These are phyloP conservation scores for Furcasterigmium furcatum DNA, from an alignment of 2,329 filamentous ascomycete genomes.

Conservation along the genomic window DNA sequence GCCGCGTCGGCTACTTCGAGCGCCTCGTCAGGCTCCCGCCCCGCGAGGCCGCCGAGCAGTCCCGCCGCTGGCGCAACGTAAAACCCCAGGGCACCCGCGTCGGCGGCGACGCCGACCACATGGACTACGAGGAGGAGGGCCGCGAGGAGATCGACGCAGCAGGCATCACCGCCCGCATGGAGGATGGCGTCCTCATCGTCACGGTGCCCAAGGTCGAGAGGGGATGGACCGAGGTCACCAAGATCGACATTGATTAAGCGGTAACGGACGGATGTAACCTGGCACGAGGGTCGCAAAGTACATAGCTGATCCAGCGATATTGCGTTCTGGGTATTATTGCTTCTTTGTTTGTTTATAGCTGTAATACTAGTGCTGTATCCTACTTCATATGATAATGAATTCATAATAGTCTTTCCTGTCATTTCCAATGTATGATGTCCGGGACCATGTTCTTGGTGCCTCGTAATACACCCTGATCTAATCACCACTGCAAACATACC, in stretches of 20 bases:
- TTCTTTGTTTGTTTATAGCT: background rate
- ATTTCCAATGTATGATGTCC: too few relatives aligned
- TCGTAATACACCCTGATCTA: too few relatives aligned
- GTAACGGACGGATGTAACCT: too few relatives aligned
- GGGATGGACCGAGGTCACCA: constrained; percentile 61
- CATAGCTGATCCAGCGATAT: background rate
- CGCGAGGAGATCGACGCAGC: constrained; percentile 64
- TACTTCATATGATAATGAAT: too few relatives aligned
- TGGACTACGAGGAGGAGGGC: constrained; percentile 24
- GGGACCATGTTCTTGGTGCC: too few relatives aligned
- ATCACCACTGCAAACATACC: too few relatives aligned
- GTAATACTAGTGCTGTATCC: too few relatives aligned
- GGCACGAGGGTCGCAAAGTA: background rate
- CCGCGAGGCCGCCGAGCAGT: constrained; percentile 12
- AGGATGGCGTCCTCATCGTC: constrained; percentile 74
- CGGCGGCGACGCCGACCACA: constrained; percentile 21
- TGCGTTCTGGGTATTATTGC: background rate
- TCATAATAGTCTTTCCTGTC: too few relatives aligned
- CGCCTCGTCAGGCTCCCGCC: constrained; percentile 62
- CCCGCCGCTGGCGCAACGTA: background rate
- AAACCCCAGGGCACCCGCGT: background rate
- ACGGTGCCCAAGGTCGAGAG: constrained; percentile 71
- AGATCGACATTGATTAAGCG: constrained; percentile 55
- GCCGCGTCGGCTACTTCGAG: constrained; percentile 73
- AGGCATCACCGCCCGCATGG: constrained; percentile 70